Evolutionary conservation across 495 filamentous ascomycete species (phyloP).

Genomic region (Podospora australis): DNA sequence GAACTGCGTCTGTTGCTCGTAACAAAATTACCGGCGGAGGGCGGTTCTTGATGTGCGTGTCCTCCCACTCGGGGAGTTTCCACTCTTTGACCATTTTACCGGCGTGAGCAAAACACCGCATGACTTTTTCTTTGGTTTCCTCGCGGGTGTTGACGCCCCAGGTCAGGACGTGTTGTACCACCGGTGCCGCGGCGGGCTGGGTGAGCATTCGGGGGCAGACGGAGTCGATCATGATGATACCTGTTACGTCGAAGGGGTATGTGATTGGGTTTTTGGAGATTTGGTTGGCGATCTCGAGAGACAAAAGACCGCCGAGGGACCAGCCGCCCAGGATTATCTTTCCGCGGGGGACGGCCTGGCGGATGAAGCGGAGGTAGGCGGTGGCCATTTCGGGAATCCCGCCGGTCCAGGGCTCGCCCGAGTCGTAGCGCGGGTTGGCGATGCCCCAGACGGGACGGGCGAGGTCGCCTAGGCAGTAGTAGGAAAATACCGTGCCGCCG

Average conservation of each 20-base stretch:
- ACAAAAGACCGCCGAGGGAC: slow-evolving; percentile 39
- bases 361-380: slow-evolving; percentile 27
- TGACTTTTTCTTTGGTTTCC: slow-evolving; percentile 31
- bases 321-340: slow-evolving; percentile 35
- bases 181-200: slow-evolving; percentile 18
- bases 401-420: slow-evolving; percentile 21
- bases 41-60: background rate
- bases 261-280: slow-evolving; percentile 17
- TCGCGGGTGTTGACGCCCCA: slow-evolving; percentile 28
- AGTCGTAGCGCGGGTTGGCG: slow-evolving; percentile 29
- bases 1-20: slow-evolving; percentile 29
- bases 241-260: slow-evolving; percentile 22
- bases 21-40: slow-evolving; percentile 35
- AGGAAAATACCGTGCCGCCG: slow-evolving; percentile 36
- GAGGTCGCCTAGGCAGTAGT: slow-evolving; percentile 31
- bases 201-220: slow-evolving; percentile 28
- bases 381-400: slow-evolving; percentile 33
- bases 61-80: slow-evolving; percentile 30
- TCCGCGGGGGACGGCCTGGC: slow-evolving; percentile 22
- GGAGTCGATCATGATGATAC: slow-evolving; percentile 42
- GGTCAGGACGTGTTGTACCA: too few species aligned
- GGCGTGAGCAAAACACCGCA: slow-evolving; percentile 31
- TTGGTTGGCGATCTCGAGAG: slow-evolving; percentile 34
- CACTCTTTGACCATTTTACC: slow-evolving; percentile 30
- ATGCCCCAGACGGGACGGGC: slow-evolving; percentile 32